Evolutionary conservation across 441 rosid species (phyloP), one percentile per base, ranked within the genome.

Genomic region (Manihot esculenta): DNA sequence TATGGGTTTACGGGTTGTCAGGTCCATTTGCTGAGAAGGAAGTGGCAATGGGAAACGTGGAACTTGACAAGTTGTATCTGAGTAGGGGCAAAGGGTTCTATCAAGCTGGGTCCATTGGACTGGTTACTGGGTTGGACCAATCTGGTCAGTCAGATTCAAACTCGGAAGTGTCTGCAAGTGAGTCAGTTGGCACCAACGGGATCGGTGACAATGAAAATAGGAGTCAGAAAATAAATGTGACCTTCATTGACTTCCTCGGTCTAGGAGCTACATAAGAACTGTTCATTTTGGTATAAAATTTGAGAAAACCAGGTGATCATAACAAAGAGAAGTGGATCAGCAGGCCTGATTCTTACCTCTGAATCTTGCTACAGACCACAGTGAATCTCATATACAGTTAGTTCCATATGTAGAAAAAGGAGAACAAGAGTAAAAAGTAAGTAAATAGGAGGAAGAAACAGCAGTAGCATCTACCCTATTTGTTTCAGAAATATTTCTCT

Each of bases 191-290:
- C 53, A 78, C 72, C 66, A 79, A 65, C 65, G 65, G 63, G 78
- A 50, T 68, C 82, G 75, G 65, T 64, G 76, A 81, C 64, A 63
- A 69, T 56, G 66, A 61, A 62, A 73, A 66, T 65, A 68, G 72
- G 20, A 61, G 61, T 24, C 75, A 64, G 51, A 71, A 63, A 68
- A 80, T 72, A 68, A 78, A 55, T 20, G 41, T 76, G 50, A 30
- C 76, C 64, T 86, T 86, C 79, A 76, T 87, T 59, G 95, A 89
- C 81, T 89, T 89, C 60, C 91, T 89, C 44, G 87, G 92, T 35
- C 81, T 89, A n/a, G 89, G 91, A 77, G 86, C 84, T 63, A 47
- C 76, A 18, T 70, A 15, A 44, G 15, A 48, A 26, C 26, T 48
- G 47, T 38, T 35, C 21, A 17, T 73, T 50, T 42, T 33, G 35